Evolutionary conservation across 176 grass and related monocot genomes (phyloP), one percentile per base, ranked within the genome.

Genomic region (Thinopyrum elongatum): DNA sequence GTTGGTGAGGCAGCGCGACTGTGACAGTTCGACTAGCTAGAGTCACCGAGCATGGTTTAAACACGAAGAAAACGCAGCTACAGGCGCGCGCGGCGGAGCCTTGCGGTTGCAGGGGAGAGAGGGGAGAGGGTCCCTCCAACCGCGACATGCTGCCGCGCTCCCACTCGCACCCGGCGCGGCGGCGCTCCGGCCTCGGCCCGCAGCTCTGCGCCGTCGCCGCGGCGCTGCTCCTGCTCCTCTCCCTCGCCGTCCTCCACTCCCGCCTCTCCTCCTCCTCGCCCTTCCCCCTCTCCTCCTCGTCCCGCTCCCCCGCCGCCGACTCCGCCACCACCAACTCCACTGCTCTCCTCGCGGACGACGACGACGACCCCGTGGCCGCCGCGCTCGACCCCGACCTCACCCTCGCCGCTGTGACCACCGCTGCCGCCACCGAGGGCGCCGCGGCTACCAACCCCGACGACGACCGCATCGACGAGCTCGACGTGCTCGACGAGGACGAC

Each of bases 381-480:
- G 86, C 33, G 15, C 79, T 90, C 72, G 80, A 85, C 26, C 44
- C 88, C 51, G 53, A 85, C 39, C 82, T 95, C 75, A 68, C 79
- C 39, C 55, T 83, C 38, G 30, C 61, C 30, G 47, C 84, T 11
- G 58, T 51, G 21, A 61, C 87, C 22, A 30, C 83, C 30, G 30
- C 49, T 12, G 61, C 66, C 22, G 59, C 77, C 63, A 31, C 71
- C 80, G 57, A 62, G 1, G 66, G 23, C n/a, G 41, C 4, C 3
- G 73, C 74, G 42, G 33, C 81, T 26, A 55, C 60, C 23, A 86
- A 81, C 59, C 57, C 88, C 53, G 77, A 88, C 49, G 90, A 93
- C 29, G 97, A 99, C 77, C 88, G 87, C 65, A 94, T 94, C 90
- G 97, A 96, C 63, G 97, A 94, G 84, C 88, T 99, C 60, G 94